Evolutionary conservation across 1,284 basidiomycete species (phyloP), one percentile per base, ranked within the genome.

Genomic region (Ustilago nuda): DNA sequence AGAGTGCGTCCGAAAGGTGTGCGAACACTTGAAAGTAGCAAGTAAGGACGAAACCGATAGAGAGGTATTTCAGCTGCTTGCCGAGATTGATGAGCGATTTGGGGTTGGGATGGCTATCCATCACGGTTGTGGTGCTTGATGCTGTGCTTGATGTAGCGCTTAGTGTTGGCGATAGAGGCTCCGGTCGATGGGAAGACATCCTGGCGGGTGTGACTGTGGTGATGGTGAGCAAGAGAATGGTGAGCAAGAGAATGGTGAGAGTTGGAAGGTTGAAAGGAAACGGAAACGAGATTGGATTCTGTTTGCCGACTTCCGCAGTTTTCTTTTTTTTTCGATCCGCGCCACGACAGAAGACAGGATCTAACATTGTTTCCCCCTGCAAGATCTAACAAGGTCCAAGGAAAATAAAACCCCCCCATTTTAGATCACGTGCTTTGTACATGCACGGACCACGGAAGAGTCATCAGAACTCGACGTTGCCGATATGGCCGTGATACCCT

Each of bases 1-100:
- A 45, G 9, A 76, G 32, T 6, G 68, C 68, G 55, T 78, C 68
- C 8, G 33, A 6, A 6, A 78, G 54, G 32, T 72, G 76, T 4
- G 53, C 35, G 17, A 43, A 43, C 2, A 80, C 76, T 32, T 80
- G 71, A 15, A 80, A 75, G 56, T 78, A 80, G 19, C 53, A 52
- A 1, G 57, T 43, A 9, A 70, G 41, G 23, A 57, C 35, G 1
- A 61, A 43, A 17, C 78, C 76, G 45, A 72, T 67, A 17, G 51
- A 48, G 37, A 78, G 58, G 52, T 74, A 78, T 56, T 80, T 80
- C 60, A 74, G 54, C 52, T 80, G 78, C 52, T 80, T 80, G 64
- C 56, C 53, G 12, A 78, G 57, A 55, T 80, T 80, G 41, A 66
- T 39, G 5, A 72, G 35, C 13, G 68, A 68, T 55, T 72, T 68